Percentiles rank a stretch among this genome's conserved stretches.
Evolutionary conservation across 2,329 filamentous ascomycete species (phyloP).

Genomic region (Purpureocillium lavendulum): DNA sequence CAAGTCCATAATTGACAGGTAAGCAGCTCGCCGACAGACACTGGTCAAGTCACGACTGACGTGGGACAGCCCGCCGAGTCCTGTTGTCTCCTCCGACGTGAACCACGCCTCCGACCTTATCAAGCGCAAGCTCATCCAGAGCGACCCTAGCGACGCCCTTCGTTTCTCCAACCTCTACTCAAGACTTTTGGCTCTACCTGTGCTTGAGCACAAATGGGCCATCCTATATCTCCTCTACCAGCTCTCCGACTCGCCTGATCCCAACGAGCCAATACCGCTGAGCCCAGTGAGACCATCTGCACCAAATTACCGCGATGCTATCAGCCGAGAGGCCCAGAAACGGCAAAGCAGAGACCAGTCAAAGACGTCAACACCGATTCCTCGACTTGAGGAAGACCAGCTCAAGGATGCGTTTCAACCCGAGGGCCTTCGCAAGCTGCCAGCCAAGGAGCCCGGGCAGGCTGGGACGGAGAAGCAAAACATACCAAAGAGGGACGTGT

Average conservation of each 20-base stretch:
- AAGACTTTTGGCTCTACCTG: slow-evolving; percentile 78
- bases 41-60: slow-evolving; percentile 2
- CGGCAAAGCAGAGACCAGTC: slow-evolving; percentile 28
- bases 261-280: slow-evolving; percentile 40
- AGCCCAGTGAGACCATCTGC: slow-evolving; percentile 31
- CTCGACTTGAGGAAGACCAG: slow-evolving; percentile 37
- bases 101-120: slow-evolving; percentile 92
- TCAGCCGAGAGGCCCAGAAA: slow-evolving; percentile 25
- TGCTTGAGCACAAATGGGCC: slow-evolving; percentile 92
- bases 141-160: slow-evolving; percentile 69
- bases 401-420: slow-evolving; percentile 47
- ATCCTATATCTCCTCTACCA: slow-evolving; percentile 88
- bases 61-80: slow-evolving; percentile 34
- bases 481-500: slow-evolving; percentile 37
- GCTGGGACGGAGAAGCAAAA: slow-evolving; percentile 25
- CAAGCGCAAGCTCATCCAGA: slow-evolving; percentile 75
- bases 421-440: slow-evolving; percentile 38
- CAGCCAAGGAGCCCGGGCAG: slow-evolving; percentile 29
- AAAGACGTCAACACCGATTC: slow-evolving; percentile 24
- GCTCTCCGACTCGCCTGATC: slow-evolving; percentile 61
- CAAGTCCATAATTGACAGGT: slow-evolving; percentile 45
- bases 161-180: slow-evolving; percentile 89
- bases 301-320: slow-evolving; percentile 27
- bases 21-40: slow-evolving; percentile 7
- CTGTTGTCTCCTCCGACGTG: slow-evolving; percentile 59